phyloP scores from a whole-genome alignment of 805 yeast species.

The Cyberlindnera americana region DNA sequence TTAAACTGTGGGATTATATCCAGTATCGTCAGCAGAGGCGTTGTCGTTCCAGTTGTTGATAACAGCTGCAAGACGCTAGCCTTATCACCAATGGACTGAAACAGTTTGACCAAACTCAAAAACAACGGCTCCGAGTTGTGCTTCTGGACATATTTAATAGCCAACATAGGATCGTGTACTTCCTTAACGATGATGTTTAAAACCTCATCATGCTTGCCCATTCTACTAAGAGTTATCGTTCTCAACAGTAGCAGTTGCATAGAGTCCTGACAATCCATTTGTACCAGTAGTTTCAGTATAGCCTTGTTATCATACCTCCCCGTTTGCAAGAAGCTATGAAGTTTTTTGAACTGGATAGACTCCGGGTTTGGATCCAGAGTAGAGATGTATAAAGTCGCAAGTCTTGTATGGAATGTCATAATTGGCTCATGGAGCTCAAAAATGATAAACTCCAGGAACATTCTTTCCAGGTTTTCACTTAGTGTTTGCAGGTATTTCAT shows the following conservation, averaged over 20 bases:
- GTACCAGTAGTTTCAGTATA: conserved; percentile 28
- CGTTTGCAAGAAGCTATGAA: conserved; percentile 31
- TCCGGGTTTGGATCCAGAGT: conserved; percentile 20
- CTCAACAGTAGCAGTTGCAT: conserved; percentile 36
- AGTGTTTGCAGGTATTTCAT: conserved; percentile 44
- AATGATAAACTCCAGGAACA: conserved; percentile 53
- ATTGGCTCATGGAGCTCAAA: conserved; percentile 36
- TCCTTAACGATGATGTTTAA: conserved; percentile 58
- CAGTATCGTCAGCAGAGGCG: conserved; percentile 14
- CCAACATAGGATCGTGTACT: conserved; percentile 51
- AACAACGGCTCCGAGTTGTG: conserved; percentile 31
- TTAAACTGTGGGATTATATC: conserved; percentile 14
- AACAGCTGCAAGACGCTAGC: conserved; percentile 39
- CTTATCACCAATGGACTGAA: conserved; percentile 32
- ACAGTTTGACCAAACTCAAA: conserved; percentile 34
- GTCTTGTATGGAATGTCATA: conserved; percentile 38
- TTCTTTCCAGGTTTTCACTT: conserved; percentile 30
- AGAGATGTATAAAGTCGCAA: conserved; percentile 43
- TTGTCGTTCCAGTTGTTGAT: conserved; percentile 33
- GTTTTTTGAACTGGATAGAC: conserved; percentile 29
- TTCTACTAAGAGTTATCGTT: conserved; percentile 53
- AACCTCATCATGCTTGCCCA: conserved; percentile 61
- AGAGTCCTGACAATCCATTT: neutral
- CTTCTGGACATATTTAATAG: conserved; percentile 49
- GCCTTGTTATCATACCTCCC: conserved; percentile 30